Conservation (phyloP, 1,284 basidiomycete genomes). For the Volvariella volvacea region DNA sequence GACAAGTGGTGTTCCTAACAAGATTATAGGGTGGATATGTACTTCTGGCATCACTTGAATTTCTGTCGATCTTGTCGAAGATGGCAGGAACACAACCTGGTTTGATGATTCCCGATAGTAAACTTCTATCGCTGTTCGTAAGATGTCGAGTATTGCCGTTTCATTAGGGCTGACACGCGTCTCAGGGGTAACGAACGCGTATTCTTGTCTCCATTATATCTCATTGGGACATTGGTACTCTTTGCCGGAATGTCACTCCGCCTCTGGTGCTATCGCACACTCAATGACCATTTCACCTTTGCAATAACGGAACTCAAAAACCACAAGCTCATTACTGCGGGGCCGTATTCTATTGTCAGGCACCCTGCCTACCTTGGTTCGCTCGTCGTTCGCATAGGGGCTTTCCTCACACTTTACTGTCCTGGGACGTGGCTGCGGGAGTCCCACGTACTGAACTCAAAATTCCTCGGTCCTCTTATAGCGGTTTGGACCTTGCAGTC, state of each 20-base stretch:
- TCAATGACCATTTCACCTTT: slow-evolving; percentile 18
- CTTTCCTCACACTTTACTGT: not conserved
- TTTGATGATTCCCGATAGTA: too few relatives aligned
- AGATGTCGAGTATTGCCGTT: too few relatives aligned
- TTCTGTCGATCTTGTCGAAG: too few relatives aligned
- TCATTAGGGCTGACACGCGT: too few relatives aligned
- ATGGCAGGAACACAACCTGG: too few relatives aligned
- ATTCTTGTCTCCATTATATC: not conserved
- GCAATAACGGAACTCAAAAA: slow-evolving; percentile 17
- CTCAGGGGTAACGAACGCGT: not conserved
- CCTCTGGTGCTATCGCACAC: not conserved
- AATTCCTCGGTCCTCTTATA: not conserved
- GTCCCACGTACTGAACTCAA: not conserved
- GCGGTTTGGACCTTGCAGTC: not conserved
- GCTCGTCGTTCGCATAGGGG: not conserved
- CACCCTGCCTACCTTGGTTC: slow-evolving; percentile 21
- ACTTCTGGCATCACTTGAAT: too few relatives aligned
- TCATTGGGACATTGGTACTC: slow-evolving; percentile 1
- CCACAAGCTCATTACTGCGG: slow-evolving; percentile 19
- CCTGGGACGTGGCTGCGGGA: not conserved
- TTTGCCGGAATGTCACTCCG: not conserved
- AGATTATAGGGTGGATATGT: too few relatives aligned
- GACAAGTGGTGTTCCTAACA: too few relatives aligned
- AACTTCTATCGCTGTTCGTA: too few relatives aligned
- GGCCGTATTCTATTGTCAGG: slow-evolving; percentile 19